Evolutionary conservation across 495 filamentous ascomycete species (phyloP).

Genomic region (Sordaria brevicollis): DNA sequence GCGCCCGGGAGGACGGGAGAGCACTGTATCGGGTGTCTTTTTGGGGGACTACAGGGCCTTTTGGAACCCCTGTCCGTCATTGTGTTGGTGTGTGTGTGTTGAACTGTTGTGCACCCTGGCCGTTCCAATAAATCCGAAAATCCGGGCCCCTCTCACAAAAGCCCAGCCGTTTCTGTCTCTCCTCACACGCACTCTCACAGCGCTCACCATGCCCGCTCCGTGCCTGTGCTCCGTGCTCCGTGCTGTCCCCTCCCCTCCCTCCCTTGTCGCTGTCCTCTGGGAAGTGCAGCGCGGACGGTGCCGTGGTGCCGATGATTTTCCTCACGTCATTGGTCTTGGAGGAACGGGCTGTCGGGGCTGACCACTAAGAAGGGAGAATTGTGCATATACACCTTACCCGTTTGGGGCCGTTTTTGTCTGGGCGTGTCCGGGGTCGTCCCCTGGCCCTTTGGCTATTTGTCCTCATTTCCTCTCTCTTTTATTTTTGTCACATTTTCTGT

Average conservation of each 20-base stretch:
- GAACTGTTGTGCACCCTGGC: not conserved
- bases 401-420: not conserved
- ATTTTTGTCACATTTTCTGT: not conserved
- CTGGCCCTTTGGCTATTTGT: not conserved
- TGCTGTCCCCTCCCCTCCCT: no score
- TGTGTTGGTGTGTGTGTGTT: not conserved
- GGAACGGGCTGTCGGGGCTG: not conserved
- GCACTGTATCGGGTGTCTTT: not conserved
- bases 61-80: not conserved
- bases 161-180: no score
- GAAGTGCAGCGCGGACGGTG: not conserved
- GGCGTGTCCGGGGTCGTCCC: not conserved
- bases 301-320: not conserved
- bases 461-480: not conserved
- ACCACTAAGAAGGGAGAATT: not conserved
- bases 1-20: not conserved
- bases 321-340: not conserved
- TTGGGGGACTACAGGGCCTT: not conserved
- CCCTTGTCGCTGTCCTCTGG: not conserved
- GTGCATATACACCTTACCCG: not conserved
- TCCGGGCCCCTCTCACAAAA: not conserved
- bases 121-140: not conserved
- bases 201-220: not conserved
- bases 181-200: not conserved
- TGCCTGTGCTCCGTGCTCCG: not conserved